Percentiles rank a stretch among this genome's conserved stretches.
Evolutionary conservation across 2,329 filamentous ascomycete species (phyloP).

Genomic region (Fusarium torulosum): DNA sequence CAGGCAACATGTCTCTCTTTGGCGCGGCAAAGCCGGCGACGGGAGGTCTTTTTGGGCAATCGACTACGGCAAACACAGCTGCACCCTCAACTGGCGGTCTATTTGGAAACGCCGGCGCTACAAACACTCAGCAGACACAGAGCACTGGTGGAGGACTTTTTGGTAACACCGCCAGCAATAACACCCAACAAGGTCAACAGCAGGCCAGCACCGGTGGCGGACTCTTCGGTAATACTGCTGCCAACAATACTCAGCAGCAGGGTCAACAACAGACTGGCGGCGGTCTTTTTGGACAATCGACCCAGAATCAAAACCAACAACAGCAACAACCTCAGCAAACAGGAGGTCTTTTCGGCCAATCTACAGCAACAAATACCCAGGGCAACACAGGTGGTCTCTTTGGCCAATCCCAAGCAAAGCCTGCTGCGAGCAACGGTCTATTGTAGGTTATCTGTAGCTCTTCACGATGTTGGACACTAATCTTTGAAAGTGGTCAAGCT

Average conservation of each 20-base stretch:
- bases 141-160: slow-evolving; percentile 50
- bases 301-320: slow-evolving; percentile 34
- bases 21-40: slow-evolving; percentile 46
- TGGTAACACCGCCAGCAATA: slow-evolving; percentile 44
- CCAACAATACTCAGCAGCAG: slow-evolving; percentile 43
- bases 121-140: slow-evolving; percentile 48
- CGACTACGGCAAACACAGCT: slow-evolving; percentile 40
- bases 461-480: slow-evolving; percentile 31
- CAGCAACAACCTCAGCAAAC: slow-evolving; percentile 43
- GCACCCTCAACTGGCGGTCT: slow-evolving; percentile 46
- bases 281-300: slow-evolving; percentile 46
- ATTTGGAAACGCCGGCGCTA: slow-evolving; percentile 49
- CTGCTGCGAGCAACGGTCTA: slow-evolving; percentile 45
- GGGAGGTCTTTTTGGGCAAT: slow-evolving; percentile 51
- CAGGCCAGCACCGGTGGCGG: slow-evolving; percentile 40
- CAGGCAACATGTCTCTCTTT: slow-evolving; percentile 52
- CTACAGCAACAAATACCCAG: slow-evolving; percentile 35
- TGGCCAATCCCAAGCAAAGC: slow-evolving; percentile 53
- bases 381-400: slow-evolving; percentile 51
- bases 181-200: slow-evolving; percentile 45
- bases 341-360: slow-evolving; percentile 50
- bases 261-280: slow-evolving; percentile 36
- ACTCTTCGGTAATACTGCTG: slow-evolving; percentile 50
- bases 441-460: slow-evolving; percentile 48
- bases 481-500: slow-evolving; percentile 47